Percentiles rank a stretch among this genome's conserved stretches.
These are phyloP conservation scores for Xylaria cubensis DNA, from an alignment of 495 filamentous ascomycete genomes.

Conservation along the genomic window DNA sequence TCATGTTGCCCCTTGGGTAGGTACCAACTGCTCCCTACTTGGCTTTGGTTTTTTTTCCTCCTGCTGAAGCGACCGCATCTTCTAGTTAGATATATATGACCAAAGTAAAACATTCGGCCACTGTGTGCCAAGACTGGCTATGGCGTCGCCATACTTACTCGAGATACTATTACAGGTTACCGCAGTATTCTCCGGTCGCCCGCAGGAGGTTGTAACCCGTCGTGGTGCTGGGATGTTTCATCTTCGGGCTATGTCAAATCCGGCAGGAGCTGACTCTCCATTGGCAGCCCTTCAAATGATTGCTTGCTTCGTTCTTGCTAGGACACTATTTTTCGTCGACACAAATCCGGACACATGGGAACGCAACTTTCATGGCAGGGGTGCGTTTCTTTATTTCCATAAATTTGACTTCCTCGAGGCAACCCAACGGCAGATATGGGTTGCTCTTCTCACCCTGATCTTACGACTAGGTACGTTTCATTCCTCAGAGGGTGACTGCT, in stretches of 20 bases:
- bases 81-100: constrained; percentile 31
- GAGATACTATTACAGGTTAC: constrained; percentile 28
- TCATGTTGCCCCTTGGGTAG: constrained; percentile 33
- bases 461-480: constrained; percentile 28
- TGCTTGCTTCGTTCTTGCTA: constrained; percentile 25
- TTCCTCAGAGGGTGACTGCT: neutral
- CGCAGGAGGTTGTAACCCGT: constrained; percentile 23
- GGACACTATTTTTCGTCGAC: constrained; percentile 28
- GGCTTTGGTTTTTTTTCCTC: neutral
- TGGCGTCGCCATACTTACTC: constrained; percentile 29
- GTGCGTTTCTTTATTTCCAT: constrained; percentile 11
- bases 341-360: constrained; percentile 28
- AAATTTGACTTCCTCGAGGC: constrained; percentile 18
- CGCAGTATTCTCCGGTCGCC: constrained; percentile 25
- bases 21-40: neutral
- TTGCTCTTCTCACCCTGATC: constrained; percentile 23
- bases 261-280: constrained; percentile 10
- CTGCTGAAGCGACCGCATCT: neutral
- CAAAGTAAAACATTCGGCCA: constrained; percentile 26
- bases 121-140: constrained; percentile 23
- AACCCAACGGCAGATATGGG: constrained; percentile 22
- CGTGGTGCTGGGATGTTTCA: constrained; percentile 28
- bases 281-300: constrained; percentile 21
- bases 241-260: constrained; percentile 26
- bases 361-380: constrained; percentile 22